phyloP scores from a whole-genome alignment of 2,329 filamentous ascomycete genomes.

The Fusarium oligoseptatum region DNA sequence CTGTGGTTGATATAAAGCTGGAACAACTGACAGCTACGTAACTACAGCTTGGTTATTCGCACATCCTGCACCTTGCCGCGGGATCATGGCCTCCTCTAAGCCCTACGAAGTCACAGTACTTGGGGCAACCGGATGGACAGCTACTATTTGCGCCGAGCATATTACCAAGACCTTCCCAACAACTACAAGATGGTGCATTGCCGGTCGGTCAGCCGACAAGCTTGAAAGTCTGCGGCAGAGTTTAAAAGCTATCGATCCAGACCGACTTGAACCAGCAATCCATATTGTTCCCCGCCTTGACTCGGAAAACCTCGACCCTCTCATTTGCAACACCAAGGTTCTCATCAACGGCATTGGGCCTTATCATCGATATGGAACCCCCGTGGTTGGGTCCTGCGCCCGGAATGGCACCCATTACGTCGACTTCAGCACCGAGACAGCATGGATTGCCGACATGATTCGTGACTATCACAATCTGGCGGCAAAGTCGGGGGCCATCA shows the following conservation, averaged over 20 bases:
- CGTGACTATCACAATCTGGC: neutral
- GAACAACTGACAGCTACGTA: neutral
- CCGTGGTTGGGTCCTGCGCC: neutral
- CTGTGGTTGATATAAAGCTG: neutral
- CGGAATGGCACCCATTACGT: constrained; percentile 12
- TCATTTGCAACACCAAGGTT: neutral
- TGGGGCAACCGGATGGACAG: neutral
- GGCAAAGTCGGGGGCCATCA: neutral
- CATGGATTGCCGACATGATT: constrained; percentile 5
- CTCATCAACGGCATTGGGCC: constrained; percentile 11
- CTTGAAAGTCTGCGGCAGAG: neutral
- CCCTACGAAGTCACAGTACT: neutral
- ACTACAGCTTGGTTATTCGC: neutral
- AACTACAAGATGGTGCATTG: constrained; percentile 8
- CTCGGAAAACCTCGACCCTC: neutral
- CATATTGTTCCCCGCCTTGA: neutral
- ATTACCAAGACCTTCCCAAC: neutral
- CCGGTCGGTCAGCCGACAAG: constrained; percentile 4
- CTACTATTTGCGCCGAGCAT: neutral
- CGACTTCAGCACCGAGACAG: constrained; percentile 12
- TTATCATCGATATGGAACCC: constrained; percentile 5
- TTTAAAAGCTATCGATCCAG: neutral
- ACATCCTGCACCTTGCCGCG: neutral
- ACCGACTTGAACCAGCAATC: neutral
- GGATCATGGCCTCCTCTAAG: neutral